Percentiles rank a stretch among this genome's conserved stretches.
These are phyloP conservation scores for Mimosa bimucronata DNA, from an alignment of 306 rosid genomes.

Conservation along the genomic window DNA sequence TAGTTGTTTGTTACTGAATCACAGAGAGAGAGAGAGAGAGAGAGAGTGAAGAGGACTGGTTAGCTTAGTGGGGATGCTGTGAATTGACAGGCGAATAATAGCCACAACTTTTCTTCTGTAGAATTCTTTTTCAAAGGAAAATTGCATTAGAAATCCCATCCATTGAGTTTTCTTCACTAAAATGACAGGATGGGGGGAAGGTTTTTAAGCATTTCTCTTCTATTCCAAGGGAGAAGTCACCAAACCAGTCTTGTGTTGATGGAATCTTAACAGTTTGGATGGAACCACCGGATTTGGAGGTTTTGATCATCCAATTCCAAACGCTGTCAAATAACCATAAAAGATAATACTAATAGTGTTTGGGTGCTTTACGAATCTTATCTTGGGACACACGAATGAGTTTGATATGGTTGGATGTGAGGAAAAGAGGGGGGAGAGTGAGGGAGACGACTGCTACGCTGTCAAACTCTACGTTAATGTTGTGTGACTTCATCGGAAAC, in stretches of 20 bases:
- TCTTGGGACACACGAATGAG: neutral
- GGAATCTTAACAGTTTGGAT: neutral
- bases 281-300: neutral
- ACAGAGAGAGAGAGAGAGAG: constrained; percentile 35
- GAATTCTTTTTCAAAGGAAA: constrained; percentile 9
- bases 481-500: neutral
- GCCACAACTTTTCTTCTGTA: constrained; percentile 66
- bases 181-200: constrained; percentile 51
- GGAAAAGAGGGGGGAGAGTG: neutral
- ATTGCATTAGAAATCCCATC: constrained; percentile 47
- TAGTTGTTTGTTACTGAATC: too few species aligned
- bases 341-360: too few species aligned
- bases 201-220: neutral
- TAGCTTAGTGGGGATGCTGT: constrained; percentile 51
- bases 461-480: neutral
- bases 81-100: constrained; percentile 60
- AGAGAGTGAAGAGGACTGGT: constrained; percentile 59
- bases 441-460: neutral
- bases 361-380: neutral
- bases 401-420: neutral
- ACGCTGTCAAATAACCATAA: neutral
- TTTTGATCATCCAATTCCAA: neutral
- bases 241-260: neutral
- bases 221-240: neutral
- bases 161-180: constrained; percentile 54